phyloP scores from a whole-genome alignment of 2,329 filamentous ascomycete species.

The Polytolypa hystricis region DNA sequence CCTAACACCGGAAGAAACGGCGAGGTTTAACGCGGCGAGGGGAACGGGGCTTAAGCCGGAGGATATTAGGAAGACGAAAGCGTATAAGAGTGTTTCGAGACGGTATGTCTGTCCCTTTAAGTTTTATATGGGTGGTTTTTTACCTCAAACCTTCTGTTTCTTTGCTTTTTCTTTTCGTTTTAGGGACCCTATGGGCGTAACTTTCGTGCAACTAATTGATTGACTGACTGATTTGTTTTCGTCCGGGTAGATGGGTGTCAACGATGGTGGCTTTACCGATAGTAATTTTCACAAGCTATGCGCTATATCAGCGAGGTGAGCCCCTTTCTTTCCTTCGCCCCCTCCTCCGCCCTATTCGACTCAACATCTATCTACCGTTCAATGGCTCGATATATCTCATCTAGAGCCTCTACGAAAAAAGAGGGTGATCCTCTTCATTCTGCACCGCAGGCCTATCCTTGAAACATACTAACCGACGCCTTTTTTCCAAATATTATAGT shows the following conservation, averaged over 20 bases:
- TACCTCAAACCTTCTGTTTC: neutral
- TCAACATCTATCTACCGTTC: no score
- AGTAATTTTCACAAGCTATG: slow-evolving; percentile 18
- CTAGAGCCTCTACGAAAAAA: neutral
- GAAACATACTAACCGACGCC: no score
- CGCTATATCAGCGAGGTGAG: slow-evolving; percentile 19
- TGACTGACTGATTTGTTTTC: neutral
- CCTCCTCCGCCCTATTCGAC: neutral
- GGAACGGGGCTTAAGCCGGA: slow-evolving; percentile 1
- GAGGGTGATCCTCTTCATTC: neutral
- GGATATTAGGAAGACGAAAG: slow-evolving; percentile 31
- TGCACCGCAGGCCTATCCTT: no score
- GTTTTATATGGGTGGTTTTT: no score
- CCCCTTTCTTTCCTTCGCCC: neutral
- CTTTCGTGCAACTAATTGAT: no score
- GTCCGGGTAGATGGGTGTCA: slow-evolving; percentile 16
- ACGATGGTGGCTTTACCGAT: slow-evolving; percentile 20
- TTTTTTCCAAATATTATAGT: neutral
- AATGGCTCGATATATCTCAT: neutral
- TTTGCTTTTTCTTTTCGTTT: no score
- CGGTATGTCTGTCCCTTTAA: slow-evolving; percentile 19
- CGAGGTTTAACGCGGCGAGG: no score
- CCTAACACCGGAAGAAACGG: neutral
- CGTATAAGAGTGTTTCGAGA: slow-evolving; percentile 29
- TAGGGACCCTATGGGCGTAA: no score